Percentiles rank a stretch among this genome's conserved stretches.
phyloP scores from a whole-genome alignment of 1,284 basidiomycete genomes.

The Garcileccinum viscosum region DNA sequence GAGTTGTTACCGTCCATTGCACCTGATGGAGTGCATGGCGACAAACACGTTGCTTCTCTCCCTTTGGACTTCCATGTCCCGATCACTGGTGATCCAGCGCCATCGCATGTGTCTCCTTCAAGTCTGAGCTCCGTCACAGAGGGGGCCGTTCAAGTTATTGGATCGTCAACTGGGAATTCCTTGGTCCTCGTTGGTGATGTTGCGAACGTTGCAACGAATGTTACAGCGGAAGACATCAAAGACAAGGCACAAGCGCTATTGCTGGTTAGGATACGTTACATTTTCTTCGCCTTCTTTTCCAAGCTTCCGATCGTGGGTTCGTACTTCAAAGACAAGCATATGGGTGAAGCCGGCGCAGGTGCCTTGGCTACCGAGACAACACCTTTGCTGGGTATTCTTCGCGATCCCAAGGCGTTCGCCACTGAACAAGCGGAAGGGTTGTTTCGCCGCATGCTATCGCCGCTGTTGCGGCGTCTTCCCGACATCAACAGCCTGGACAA shows the following conservation, averaged over 20 bases:
- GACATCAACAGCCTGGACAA: conserved; percentile 29
- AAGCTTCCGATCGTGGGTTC: conserved; percentile 30
- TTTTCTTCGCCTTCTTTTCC: conserved; percentile 16
- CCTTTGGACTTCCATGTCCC: conserved; percentile 6
- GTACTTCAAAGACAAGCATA: conserved; percentile 24
- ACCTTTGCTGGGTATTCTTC: conserved; percentile 32
- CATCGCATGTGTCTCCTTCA: neutral
- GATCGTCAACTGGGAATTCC: conserved; percentile 1
- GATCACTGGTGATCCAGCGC: neutral
- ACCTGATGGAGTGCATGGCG: conserved; percentile 4
- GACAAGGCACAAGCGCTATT: conserved; percentile 8
- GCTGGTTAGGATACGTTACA: conserved; percentile 15
- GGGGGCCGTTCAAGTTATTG: conserved; percentile 7
- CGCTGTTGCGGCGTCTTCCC: conserved; percentile 23
- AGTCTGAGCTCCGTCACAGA: neutral
- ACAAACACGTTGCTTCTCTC: neutral
- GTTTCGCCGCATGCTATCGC: conserved; percentile 26
- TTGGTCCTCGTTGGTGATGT: neutral
- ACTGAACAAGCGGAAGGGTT: conserved; percentile 24
- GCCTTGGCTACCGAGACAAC: conserved; percentile 29
- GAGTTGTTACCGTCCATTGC: conserved; percentile 3
- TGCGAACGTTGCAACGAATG: neutral
- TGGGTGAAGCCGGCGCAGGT: neutral
- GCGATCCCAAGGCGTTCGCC: conserved; percentile 32
- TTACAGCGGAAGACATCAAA: conserved; percentile 10